These are phyloP conservation scores for Bipolaris gigantea DNA, from an alignment of 2,329 filamentous ascomycete species.

Conservation along the genomic window DNA sequence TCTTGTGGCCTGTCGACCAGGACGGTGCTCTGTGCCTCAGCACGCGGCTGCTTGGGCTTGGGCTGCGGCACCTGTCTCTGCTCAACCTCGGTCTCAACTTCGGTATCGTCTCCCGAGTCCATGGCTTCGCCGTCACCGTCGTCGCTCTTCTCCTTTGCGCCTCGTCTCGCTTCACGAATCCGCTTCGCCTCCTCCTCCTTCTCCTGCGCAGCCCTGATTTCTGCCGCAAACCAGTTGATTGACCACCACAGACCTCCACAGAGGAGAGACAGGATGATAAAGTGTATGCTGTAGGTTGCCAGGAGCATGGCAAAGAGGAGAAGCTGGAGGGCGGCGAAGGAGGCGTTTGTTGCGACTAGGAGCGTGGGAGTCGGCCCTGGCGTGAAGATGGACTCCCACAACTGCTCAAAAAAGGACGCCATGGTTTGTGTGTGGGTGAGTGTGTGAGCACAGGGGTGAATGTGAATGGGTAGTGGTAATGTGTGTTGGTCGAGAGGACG, in stretches of 20 bases:
- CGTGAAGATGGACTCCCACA: constrained; percentile 92
- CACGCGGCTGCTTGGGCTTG: constrained; percentile 17
- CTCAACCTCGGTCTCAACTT: constrained; percentile 46
- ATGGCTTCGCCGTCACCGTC: constrained; percentile 42
- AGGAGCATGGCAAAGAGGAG: constrained; percentile 75
- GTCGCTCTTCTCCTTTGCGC: constrained; percentile 46
- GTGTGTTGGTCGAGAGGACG: not conserved
- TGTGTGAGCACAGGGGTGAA: not conserved
- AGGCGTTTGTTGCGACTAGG: constrained; percentile 83
- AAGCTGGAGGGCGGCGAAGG: constrained; percentile 82
- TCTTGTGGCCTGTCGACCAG: constrained; percentile 35
- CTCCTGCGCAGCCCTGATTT: constrained; percentile 54
- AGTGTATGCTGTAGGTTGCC: constrained; percentile 86
- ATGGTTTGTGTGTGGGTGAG: constrained; percentile 20
- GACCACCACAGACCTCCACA: constrained; percentile 85
- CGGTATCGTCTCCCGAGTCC: constrained; percentile 52
- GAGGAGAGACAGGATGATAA: constrained; percentile 76
- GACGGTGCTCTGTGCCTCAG: constrained; percentile 40
- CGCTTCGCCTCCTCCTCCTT: constrained; percentile 55
- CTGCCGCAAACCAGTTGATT: constrained; percentile 94
- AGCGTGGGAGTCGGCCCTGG: constrained; percentile 87
- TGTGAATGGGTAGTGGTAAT: not conserved
- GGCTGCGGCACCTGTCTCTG: constrained; percentile 29
- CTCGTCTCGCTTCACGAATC: constrained; percentile 45
- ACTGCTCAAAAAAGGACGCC: constrained; percentile 66